Percentiles rank a stretch among this genome's conserved stretches.
Evolutionary conservation across 768 basidiomycete species (phyloP).

Genomic region (Terana coerulea): DNA sequence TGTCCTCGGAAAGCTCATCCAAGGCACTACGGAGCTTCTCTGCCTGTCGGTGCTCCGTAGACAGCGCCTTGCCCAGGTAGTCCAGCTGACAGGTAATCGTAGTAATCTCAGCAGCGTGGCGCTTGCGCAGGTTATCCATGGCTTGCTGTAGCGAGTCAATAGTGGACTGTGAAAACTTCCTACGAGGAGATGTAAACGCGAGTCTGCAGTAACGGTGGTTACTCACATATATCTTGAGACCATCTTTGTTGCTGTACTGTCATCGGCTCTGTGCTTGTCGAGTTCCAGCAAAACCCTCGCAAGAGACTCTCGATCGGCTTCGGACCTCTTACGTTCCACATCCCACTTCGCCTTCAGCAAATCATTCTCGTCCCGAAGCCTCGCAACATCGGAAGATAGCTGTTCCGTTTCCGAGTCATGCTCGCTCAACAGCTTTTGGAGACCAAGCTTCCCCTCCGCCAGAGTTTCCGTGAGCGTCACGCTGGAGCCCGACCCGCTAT

Average conservation of each 20-base stretch:
- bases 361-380: constrained; percentile 43
- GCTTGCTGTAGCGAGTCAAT: constrained; percentile 63
- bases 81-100: constrained; percentile 53
- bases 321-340: constrained; percentile 40
- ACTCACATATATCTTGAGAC: constrained; percentile 82
- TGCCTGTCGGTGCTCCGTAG: constrained; percentile 38
- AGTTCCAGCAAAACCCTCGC: constrained; percentile 47
- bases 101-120: constrained; percentile 58
- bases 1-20: constrained; percentile 68
- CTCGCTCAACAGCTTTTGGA: constrained; percentile 47
- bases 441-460: constrained; percentile 42
- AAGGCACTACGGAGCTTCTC: constrained; percentile 54
- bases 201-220: not conserved
- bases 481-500: constrained; percentile 8
- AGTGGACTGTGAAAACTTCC: constrained; percentile 81
- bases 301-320: constrained; percentile 42
- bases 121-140: constrained; percentile 50
- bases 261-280: constrained; percentile 55
- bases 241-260: constrained; percentile 76
- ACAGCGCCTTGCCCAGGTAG: constrained; percentile 39
- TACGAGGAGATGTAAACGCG: constrained; percentile 24
- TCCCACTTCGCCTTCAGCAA: constrained; percentile 38
- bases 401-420: constrained; percentile 45
- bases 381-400: constrained; percentile 40
- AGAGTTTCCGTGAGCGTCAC: constrained; percentile 29